Evolutionary conservation across 176 grass and related monocot genomes (phyloP), one percentile per base, ranked within the genome.

Genomic region (Elymus sibiricus): DNA sequence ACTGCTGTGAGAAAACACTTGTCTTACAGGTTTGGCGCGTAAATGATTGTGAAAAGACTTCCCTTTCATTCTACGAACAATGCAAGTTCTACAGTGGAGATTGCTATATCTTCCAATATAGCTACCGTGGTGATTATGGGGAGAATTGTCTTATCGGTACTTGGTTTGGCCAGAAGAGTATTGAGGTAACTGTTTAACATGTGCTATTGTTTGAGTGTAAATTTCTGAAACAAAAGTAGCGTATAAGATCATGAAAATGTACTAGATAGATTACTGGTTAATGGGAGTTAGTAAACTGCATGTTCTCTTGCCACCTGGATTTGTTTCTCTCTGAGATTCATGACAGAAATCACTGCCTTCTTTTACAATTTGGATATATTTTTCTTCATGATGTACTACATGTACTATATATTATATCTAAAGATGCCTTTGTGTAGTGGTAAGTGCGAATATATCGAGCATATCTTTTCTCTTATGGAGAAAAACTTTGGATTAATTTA

Each of bases 21-120:
- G 21, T 58, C 14, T 49, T 16, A 16, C 77, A 99, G 97, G 97
- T 92, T 73, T 99, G 97, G 97, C 92, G 90, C 38, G 81, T 99
- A 37, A 93, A 99, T 83, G 90, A 90, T 35, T 88, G 89, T 25
- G 90, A 94, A 63, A 99, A 96, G 80, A 86, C 64, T 75, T 89
- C 92, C 72, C 87, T 99, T 74, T 88, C 94, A 62, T 90, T 91
- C 76, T 92, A 90, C 56, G 90, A 95, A 72, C 97, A 99, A 89
- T 94, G 88, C 90, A 99, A 96, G 86, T 99, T 99, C 87, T 99
- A 93, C 72, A 94, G 88, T 86, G 97, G 97, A 46, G 97, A 99
- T 70, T 99, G 97, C 83, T 96, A 96, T 80, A 92, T 99, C 31
- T 99, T 99, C 85, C 97, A 94, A 92, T 99, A 99, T 89, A 86